phyloP scores from a whole-genome alignment of 2,329 filamentous ascomycete species.

The Hymenoscyphus fructigenus region DNA sequence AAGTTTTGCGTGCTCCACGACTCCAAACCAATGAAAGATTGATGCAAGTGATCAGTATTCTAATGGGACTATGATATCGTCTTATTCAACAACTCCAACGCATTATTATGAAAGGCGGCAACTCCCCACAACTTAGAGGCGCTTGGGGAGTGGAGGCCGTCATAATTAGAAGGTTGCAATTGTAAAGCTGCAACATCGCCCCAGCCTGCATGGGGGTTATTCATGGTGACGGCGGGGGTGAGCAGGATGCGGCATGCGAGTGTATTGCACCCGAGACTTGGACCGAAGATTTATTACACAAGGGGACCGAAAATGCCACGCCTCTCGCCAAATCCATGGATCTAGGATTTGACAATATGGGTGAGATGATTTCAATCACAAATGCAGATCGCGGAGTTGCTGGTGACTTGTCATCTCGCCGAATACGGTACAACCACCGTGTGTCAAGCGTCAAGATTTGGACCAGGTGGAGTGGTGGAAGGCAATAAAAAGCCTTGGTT shows the following conservation, averaged over 20 bases:
- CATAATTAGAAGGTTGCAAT: constrained; percentile 11
- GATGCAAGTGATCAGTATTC: not conserved
- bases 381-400: constrained; percentile 7
- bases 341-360: not conserved
- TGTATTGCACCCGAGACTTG: constrained; percentile 11
- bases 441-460: constrained; percentile 2
- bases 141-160: constrained; percentile 5
- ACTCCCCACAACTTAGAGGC: not conserved
- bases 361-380: constrained; percentile 1
- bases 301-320: not conserved
- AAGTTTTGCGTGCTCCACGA: constrained; percentile 10
- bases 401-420: constrained; percentile 1
- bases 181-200: not conserved
- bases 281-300: constrained; percentile 5
- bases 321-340: not conserved
- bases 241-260: constrained; percentile 6
- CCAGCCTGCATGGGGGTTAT: not conserved
- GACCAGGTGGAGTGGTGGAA: not conserved
- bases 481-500: not conserved
- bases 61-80: not conserved
- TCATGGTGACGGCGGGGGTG: not conserved
- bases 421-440: not conserved
- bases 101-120: not conserved
- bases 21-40: not conserved
- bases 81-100: not conserved